phyloP scores from a whole-genome alignment of 2,329 filamentous ascomycete species.

The Microcyclosporella mali region DNA sequence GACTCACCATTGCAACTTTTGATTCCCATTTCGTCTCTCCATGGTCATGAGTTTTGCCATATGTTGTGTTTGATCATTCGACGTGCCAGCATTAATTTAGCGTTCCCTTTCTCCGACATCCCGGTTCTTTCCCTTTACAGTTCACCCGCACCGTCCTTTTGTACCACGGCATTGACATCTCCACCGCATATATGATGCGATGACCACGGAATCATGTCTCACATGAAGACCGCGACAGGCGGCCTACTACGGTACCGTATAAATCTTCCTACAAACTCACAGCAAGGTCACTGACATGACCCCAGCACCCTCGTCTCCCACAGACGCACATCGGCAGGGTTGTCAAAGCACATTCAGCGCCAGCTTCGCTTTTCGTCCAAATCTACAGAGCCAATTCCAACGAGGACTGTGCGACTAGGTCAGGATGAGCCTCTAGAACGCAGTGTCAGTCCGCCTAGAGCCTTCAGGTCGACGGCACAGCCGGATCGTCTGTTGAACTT shows the following conservation, averaged over 20 bases:
- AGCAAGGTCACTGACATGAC: too few relatives aligned
- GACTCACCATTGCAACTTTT: too few relatives aligned
- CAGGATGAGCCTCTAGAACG: conserved; percentile 16
- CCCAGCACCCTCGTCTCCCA: too few relatives aligned
- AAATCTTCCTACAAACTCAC: neutral
- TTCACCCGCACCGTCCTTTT: too few relatives aligned
- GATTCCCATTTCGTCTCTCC: too few relatives aligned
- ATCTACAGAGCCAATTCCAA: neutral
- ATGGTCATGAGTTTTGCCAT: too few relatives aligned
- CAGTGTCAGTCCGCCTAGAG: conserved; percentile 9
- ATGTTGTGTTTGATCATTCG: too few relatives aligned
- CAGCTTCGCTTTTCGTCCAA: too few relatives aligned
- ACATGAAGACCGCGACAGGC: neutral
- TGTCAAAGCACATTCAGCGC: neutral
- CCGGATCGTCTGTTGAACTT: conserved; percentile 13
- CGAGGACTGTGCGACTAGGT: conserved; percentile 3
- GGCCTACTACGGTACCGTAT: too few relatives aligned
- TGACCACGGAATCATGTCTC: neutral
- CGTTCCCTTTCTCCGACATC: too few relatives aligned
- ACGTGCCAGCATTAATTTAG: too few relatives aligned
- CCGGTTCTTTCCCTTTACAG: neutral
- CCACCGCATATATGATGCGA: neutral
- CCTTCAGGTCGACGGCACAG: conserved; percentile 11
- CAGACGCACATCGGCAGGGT: neutral
- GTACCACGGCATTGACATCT: too few relatives aligned